phyloP scores from a whole-genome alignment of 441 rosid species.

The Erysimum pusillum region DNA sequence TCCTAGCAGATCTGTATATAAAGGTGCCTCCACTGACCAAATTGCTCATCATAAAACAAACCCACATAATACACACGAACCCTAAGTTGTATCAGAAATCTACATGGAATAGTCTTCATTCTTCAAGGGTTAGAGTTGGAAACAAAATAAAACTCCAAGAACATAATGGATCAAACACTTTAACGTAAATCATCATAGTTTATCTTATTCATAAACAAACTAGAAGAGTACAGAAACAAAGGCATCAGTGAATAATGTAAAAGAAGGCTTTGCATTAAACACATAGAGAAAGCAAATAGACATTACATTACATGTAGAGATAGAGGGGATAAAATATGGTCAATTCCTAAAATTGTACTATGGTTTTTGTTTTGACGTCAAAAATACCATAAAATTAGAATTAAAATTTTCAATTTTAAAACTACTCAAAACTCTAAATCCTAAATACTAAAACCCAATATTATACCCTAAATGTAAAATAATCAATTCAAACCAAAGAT shows the following conservation, averaged over 20 bases:
- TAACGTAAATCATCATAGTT: conserved; percentile 7
- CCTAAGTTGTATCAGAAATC: no score
- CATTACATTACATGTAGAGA: conserved; percentile 21
- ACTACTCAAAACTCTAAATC: no score
- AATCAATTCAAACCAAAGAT: no score
- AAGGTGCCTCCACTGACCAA: not conserved
- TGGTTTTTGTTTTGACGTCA: no score
- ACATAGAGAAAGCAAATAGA: conserved; percentile 32
- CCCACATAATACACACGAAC: no score
- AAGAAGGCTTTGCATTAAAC: conserved; percentile 17
- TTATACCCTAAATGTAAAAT: no score
- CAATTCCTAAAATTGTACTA: no score
- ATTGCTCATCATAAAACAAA: conserved; percentile 14
- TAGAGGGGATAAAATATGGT: no score
- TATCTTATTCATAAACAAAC: conserved; percentile 32
- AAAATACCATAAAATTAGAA: no score
- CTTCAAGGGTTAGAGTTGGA: not conserved
- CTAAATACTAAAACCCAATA: no score
- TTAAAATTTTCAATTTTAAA: no score
- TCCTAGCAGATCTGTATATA: not conserved
- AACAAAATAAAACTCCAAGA: not conserved
- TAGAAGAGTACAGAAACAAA: conserved; percentile 25
- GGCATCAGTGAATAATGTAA: conserved; percentile 14
- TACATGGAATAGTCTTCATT: no score
- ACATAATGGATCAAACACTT: conserved; percentile 14